Conservation (phyloP, 2,329 filamentous ascomycete species). For the Aspergillus sp. region DNA sequence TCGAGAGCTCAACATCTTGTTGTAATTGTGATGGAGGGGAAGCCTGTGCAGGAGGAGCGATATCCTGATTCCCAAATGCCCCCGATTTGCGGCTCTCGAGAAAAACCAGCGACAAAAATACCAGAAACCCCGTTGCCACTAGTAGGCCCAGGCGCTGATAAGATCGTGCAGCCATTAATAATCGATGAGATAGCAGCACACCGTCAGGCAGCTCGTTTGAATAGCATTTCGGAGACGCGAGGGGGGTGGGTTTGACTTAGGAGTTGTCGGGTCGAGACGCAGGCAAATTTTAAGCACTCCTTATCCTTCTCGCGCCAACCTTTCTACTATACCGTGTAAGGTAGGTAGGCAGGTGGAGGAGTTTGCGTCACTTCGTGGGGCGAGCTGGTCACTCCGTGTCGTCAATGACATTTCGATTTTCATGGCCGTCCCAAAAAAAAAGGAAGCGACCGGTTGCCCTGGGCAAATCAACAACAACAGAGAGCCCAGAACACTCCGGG, state of each 20-base stretch:
- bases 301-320: too few species aligned
- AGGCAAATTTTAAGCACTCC: too few species aligned
- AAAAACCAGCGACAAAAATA: slow-evolving; percentile 33
- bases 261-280: not conserved
- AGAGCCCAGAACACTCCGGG: too few species aligned
- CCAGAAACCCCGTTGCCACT: slow-evolving; percentile 28
- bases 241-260: not conserved
- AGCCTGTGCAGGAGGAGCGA: slow-evolving; percentile 11
- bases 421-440: too few species aligned
- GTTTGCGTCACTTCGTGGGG: too few species aligned
- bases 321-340: too few species aligned
- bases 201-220: not conserved
- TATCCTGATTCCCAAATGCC: slow-evolving; percentile 15
- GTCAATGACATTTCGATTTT: too few species aligned
- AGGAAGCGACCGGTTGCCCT: too few species aligned
- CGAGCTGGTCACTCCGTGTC: too few species aligned
- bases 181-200: slow-evolving; percentile 10
- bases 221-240: not conserved
- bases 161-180: slow-evolving; percentile 35
- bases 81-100: slow-evolving; percentile 21
- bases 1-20: slow-evolving; percentile 25
- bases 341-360: too few species aligned
- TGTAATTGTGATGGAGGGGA: slow-evolving; percentile 16
- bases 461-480: too few species aligned
- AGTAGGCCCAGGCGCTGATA: slow-evolving; percentile 36